Conservation (phyloP, 2,329 filamentous ascomycete genomes). For the Trichoderma harzianum region DNA sequence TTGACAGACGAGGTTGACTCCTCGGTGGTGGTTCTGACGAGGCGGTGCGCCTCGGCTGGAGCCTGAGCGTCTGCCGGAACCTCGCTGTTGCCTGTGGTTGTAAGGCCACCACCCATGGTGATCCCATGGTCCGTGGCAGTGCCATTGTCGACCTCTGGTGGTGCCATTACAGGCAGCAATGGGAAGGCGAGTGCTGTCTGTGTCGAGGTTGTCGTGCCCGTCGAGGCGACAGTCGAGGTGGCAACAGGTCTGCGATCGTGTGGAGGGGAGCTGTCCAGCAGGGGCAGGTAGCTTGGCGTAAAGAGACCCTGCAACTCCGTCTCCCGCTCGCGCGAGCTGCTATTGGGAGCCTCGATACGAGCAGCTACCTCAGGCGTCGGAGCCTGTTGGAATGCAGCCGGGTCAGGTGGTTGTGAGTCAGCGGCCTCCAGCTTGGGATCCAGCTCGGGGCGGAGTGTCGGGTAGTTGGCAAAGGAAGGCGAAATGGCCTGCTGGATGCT, state of each 20-base stretch:
- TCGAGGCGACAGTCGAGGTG: background rate
- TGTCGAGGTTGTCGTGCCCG: background rate
- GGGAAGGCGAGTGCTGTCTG: slow-evolving; percentile 15
- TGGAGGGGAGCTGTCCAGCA: slow-evolving; percentile 48
- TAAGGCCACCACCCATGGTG: slow-evolving; percentile 25
- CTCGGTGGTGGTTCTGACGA: slow-evolving; percentile 37
- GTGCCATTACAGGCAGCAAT: slow-evolving; percentile 27
- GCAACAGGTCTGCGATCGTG: slow-evolving; percentile 18
- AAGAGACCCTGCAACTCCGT: slow-evolving; percentile 58
- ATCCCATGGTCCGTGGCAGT: slow-evolving; percentile 21
- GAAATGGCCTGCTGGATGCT: slow-evolving; percentile 47
- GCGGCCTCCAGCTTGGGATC: slow-evolving; percentile 34
- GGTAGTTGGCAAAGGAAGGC: slow-evolving; percentile 43
- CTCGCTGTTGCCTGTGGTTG: slow-evolving; percentile 7
- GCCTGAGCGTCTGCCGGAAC: slow-evolving; percentile 8
- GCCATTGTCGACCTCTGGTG: slow-evolving; percentile 22
- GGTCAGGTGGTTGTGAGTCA: slow-evolving; percentile 34
- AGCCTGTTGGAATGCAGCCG: slow-evolving; percentile 31
- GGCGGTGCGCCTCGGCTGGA: slow-evolving; percentile 37
- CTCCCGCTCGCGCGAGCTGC: slow-evolving; percentile 52
- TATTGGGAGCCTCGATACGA: slow-evolving; percentile 24
- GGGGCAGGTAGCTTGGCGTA: slow-evolving; percentile 59
- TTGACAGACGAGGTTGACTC: slow-evolving; percentile 48
- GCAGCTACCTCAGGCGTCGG: slow-evolving; percentile 25
- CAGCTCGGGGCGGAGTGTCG: slow-evolving; percentile 41